Percentiles rank a stretch among this genome's conserved stretches.
Conservation (phyloP, 2,329 filamentous ascomycete species). For the Drechslerella dactyloides region DNA sequence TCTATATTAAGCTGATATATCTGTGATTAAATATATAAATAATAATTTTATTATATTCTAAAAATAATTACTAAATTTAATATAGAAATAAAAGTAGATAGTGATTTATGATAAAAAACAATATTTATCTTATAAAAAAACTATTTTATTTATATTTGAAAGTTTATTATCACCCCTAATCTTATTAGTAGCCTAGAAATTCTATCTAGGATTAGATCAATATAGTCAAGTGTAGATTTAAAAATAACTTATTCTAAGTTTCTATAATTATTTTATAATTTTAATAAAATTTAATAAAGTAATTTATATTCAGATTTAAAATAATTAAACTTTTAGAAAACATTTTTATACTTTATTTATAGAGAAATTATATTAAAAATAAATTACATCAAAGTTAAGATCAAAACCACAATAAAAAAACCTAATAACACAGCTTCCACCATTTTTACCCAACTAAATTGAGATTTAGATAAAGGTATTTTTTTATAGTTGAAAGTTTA, state of each 20-base stretch:
- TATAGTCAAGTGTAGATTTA: neutral
- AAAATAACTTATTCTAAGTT: neutral
- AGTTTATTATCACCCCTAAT: neutral
- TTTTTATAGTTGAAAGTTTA: too few relatives aligned
- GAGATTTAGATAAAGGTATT: too few relatives aligned
- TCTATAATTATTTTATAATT: neutral
- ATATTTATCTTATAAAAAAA: neutral
- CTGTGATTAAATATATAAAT: too few relatives aligned
- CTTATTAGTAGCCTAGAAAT: neutral
- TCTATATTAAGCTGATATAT: too few relatives aligned
- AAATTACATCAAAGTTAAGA: neutral
- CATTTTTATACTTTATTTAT: neutral
- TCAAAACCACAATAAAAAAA: neutral
- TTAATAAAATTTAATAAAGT: neutral
- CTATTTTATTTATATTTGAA: neutral
- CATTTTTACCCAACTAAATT: neutral
- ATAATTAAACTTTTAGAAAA: neutral
- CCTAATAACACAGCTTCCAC: neutral
- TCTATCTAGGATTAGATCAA: neutral
- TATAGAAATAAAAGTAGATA: neutral
- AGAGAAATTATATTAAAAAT: neutral
- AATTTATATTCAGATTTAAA: slow-evolving; percentile 2
- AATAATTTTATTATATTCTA: neutral
- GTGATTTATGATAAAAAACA: neutral
- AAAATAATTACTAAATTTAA: neutral